Evolutionary conservation across 1,139 yeast species (phyloP), one percentile per base, ranked within the genome.

Genomic region (Pichia sp.): DNA sequence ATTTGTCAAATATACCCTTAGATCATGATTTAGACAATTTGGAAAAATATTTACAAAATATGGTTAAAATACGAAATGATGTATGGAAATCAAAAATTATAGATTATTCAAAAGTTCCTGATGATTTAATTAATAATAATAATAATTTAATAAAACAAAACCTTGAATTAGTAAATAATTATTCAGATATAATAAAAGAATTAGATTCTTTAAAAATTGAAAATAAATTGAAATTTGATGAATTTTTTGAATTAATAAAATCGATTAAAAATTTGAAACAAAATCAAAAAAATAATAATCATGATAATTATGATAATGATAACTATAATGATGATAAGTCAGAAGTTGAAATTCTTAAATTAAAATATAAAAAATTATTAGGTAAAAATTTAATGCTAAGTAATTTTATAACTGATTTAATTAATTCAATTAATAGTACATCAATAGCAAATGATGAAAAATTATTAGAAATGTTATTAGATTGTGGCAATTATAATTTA

Each of bases 331-430:
- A n/a, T n/a, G n/a, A n/a, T n/a, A n/a, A n/a, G n/a, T n/a, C n/a
- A 23, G 27, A 39, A 27, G 33, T 48, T 35, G 48, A 49, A 5
- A 24, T 32, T 16, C 27, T 51, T 11, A 52, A 51, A 34, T 27
- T 27, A 12, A 49, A 52, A 24, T 43, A 50, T 9, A 42, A 45
- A 4, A 50, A 47, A 28, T 25, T 55, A n/a, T 45, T 51, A 22
- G 49, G 46, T 23, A 57, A 55, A 34, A 51, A 53, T 35, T 35
- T 56, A 9, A 52, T 61, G 28, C 37, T 66, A 16, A 52, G 65
- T 6, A 65, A 64, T 24, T 62, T 68, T 39, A 62, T 67, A 6
- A 57, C 55, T 3, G 56, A 59, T 30, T 48, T 60, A 30, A 55
- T 63, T 45, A 57, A 57, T 32, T 57, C 60, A 31, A 51, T 54